phyloP scores from a whole-genome alignment of 2,329 filamentous ascomycete genomes.

The Xenoacremonium recifei region DNA sequence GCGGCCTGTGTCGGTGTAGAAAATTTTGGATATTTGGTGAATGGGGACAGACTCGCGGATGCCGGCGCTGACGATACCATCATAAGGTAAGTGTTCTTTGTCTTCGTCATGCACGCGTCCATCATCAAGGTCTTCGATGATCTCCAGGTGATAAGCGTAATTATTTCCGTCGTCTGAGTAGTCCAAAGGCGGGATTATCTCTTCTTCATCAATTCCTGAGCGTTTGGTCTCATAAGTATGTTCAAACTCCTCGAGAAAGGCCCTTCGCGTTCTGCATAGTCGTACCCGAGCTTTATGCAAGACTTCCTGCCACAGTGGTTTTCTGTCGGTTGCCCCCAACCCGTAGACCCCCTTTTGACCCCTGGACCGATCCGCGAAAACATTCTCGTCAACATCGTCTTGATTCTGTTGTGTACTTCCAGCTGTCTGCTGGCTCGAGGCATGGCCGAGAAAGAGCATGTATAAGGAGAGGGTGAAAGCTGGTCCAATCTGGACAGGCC shows the following conservation, averaged over 20 bases:
- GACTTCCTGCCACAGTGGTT: constrained; percentile 89
- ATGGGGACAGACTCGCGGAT: constrained; percentile 55
- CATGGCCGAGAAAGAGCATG: constrained; percentile 87
- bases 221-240: too few relatives aligned
- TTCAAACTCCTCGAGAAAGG: too few relatives aligned
- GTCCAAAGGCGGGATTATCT: too few relatives aligned
- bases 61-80: constrained; percentile 42
- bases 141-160: constrained; percentile 77
- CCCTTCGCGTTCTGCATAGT: constrained; percentile 64
- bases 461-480: constrained; percentile 86
- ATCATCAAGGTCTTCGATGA: constrained; percentile 76
- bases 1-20: constrained; percentile 88
- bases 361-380: background rate
- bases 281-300: constrained; percentile 89
- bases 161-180: constrained; percentile 19
- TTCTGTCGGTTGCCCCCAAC: constrained; percentile 45
- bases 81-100: constrained; percentile 32
- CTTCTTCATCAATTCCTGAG: too few relatives aligned
- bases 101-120: constrained; percentile 50
- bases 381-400: background rate
- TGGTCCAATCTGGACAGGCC: constrained; percentile 79
- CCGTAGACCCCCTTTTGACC: constrained; percentile 23
- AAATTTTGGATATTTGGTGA: constrained; percentile 76
- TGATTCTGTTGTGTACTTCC: background rate
- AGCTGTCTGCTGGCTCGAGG: constrained; percentile 2